Evolutionary conservation across 2,329 filamentous ascomycete genomes (phyloP).

Genomic region (Cladorrhinum sp.): DNA sequence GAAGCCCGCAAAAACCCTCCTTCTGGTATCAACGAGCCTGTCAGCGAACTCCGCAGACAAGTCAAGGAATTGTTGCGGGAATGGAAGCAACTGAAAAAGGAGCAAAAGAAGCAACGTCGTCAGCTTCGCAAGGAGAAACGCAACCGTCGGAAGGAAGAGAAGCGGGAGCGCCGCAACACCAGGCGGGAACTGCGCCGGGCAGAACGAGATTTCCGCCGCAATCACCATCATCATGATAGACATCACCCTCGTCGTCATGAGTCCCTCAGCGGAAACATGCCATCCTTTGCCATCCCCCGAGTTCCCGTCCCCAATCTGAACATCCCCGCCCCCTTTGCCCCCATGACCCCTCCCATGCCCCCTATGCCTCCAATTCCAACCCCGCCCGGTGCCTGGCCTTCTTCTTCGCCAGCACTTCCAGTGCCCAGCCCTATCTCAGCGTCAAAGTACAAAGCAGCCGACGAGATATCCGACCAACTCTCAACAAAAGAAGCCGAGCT

Average conservation of each 20-base stretch:
- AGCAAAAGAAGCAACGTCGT: conserved; percentile 34
- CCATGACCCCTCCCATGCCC: neutral
- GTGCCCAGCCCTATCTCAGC: conserved; percentile 27
- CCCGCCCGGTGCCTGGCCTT: conserved; percentile 37
- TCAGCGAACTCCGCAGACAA: conserved; percentile 39
- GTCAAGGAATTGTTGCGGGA: conserved; percentile 43
- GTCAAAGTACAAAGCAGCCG: conserved; percentile 37
- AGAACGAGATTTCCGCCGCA: conserved; percentile 12
- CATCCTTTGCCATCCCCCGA: neutral
- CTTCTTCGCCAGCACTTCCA: conserved; percentile 22
- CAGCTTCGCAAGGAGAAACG: conserved; percentile 34
- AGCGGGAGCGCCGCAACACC: conserved; percentile 25
- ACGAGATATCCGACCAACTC: conserved; percentile 36
- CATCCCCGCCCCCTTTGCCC: neutral
- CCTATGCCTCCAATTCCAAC: conserved; percentile 1
- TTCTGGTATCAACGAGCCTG: conserved; percentile 16
- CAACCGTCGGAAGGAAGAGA: conserved; percentile 34
- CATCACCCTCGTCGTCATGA: neutral
- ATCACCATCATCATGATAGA: neutral
- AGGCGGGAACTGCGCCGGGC: conserved; percentile 25
- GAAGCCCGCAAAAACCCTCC: conserved; percentile 31
- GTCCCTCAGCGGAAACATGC: neutral
- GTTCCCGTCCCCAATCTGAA: neutral
- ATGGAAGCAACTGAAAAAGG: conserved; percentile 42
- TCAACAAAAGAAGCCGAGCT: conserved; percentile 32